Conservation (phyloP, 148 eudicot species). For the Arctostaphylos glauca region DNA sequence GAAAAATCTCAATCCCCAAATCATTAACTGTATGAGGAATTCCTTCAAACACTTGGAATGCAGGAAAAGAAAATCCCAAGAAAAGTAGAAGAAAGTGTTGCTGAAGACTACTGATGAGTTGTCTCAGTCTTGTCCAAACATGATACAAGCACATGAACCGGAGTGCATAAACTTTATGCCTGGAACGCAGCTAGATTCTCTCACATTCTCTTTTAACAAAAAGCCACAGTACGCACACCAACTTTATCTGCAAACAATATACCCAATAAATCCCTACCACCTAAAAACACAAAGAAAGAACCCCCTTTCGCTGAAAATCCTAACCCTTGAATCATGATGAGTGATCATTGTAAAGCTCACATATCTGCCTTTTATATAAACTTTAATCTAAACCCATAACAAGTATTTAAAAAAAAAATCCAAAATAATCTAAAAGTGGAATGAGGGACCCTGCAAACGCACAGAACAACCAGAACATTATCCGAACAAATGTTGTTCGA, state of each 20-base stretch:
- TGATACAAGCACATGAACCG: not conserved
- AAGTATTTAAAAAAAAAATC: not conserved
- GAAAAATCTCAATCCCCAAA: not conserved
- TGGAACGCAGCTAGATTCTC: not conserved
- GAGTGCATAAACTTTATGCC: slow-evolving; percentile 15
- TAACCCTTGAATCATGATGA: not conserved
- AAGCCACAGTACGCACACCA: slow-evolving; percentile 11
- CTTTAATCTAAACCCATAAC: not conserved
- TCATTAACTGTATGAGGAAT: not conserved
- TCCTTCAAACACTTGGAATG: slow-evolving; percentile 4
- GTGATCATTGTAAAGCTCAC: not conserved
- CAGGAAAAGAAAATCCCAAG: not conserved
- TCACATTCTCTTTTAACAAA: slow-evolving; percentile 12
- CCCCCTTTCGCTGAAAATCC: not conserved
- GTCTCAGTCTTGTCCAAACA: slow-evolving; percentile 16
- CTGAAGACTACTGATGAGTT: not conserved
- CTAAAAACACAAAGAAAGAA: not conserved
- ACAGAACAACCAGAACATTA: too few relatives aligned
- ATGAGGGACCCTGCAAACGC: too few relatives aligned
- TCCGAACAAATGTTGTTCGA: too few relatives aligned
- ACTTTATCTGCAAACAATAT: not conserved
- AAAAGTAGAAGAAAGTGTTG: not conserved
- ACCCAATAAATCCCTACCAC: not conserved
- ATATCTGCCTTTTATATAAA: not conserved
- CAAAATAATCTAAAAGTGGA: not conserved